Base-by-base conservation (phyloP, 352 stramenopile species). In the Globisporangium takayamanum region DNA sequence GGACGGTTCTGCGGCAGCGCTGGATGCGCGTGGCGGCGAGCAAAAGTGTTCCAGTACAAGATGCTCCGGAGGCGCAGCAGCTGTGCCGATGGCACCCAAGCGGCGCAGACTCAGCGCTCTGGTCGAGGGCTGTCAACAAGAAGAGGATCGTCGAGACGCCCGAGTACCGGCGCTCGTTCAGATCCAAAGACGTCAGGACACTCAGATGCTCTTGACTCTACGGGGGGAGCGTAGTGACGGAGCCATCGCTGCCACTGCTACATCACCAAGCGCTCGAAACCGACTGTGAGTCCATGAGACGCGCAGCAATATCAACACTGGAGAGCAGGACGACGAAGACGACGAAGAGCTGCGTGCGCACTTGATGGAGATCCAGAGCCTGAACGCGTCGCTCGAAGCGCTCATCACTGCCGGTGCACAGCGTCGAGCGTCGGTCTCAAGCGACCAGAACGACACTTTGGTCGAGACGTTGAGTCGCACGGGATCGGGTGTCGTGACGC, bases 21-120 rank as follows among this genome's bases (percentile, higher is more conserved):
- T 18, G 45, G 15, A 16, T 56, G 53, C 46, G 55, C 42, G 50
- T 36, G 51, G 30, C 59, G 68, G 0, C 57, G 61, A 30, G 55
- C 62, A 50, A 66, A 66, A 59, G 55, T 64, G 5, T 87, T 87
- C 47, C 59, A 83, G 65, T 87, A 87, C 71, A 76, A 74, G 46
- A 56, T 62, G 16, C 15, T 84, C 46, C 60, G 68, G 15, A 60
- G 58, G 55, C 63, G 44, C 53, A 60, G 39, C 45, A 59, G 5
- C 64, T 49, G 55, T 49, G 30, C 50, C 6, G 33, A 39, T 11
- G 33, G 33, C 28, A 5, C 2, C 28, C 28, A 33, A 33, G 28
- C 28, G 5, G 28, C 28, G 25, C 37, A 16, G 37, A 51, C 15
- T 48, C 18, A 5, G 51, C 63, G 45, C 67, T 37, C 11, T 57